phyloP scores from a whole-genome alignment of 2,329 filamentous ascomycete genomes.

The Magnaporthiopsis rhizophila region DNA sequence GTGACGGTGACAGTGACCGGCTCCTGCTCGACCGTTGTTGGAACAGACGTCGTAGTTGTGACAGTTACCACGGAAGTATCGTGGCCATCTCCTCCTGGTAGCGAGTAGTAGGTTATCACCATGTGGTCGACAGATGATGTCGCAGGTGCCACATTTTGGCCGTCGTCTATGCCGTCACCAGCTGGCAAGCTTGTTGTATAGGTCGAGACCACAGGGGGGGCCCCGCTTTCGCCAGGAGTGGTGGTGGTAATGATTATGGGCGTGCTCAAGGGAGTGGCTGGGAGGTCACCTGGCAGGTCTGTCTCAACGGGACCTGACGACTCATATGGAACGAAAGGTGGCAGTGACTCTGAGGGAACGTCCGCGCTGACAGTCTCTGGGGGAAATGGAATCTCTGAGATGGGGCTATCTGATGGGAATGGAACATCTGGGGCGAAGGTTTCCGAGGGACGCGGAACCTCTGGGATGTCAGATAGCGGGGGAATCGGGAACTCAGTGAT shows the following conservation, averaged over 20 bases:
- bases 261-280: neutral
- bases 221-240: conserved; percentile 8
- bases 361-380: neutral
- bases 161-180: neutral
- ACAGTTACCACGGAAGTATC: conserved; percentile 9
- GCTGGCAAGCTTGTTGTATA: conserved; percentile 10
- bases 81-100: conserved; percentile 7
- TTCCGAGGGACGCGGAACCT: neutral
- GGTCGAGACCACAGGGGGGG: conserved; percentile 7
- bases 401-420: neutral
- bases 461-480: neutral
- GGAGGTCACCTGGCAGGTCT: neutral
- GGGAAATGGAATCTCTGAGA: neutral
- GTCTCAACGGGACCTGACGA: neutral
- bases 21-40: neutral
- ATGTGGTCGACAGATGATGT: neutral
- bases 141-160: neutral
- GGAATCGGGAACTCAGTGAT: neutral
- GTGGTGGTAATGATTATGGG: conserved; percentile 11
- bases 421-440: neutral
- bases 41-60: conserved; percentile 1
- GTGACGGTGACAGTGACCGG: neutral
- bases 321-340: neutral
- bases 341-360: neutral
- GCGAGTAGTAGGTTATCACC: conserved; percentile 9